Conservation (phyloP, 768 basidiomycete genomes). For the Kwoniella heveanensis region DNA sequence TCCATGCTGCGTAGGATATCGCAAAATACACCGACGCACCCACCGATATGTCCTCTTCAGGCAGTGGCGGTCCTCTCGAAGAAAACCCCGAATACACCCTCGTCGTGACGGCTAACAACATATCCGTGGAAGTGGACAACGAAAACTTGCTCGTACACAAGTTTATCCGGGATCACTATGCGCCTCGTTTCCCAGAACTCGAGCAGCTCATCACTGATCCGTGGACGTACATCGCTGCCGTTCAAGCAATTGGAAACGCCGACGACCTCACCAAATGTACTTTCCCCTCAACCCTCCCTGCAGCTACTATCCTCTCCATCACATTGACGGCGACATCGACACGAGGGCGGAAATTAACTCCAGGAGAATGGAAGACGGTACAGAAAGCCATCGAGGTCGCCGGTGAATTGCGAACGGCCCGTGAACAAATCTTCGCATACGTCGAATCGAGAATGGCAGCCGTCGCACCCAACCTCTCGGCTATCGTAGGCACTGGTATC, state of each 20-base stretch:
- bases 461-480: constrained; percentile 95
- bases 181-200: constrained; percentile 90
- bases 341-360: constrained; percentile 70
- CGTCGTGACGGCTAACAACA: constrained; percentile 96
- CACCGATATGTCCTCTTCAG: constrained; percentile 73
- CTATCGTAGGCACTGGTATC: constrained; percentile 97
- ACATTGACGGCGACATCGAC: constrained; percentile 93
- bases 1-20: constrained; percentile 68
- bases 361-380: constrained; percentile 76
- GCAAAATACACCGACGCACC: constrained; percentile 80
- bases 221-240: constrained; percentile 86
- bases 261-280: constrained; percentile 87
- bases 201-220: constrained; percentile 93
- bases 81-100: constrained; percentile 93
- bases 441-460: constrained; percentile 99
- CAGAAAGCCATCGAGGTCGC: constrained; percentile 85
- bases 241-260: constrained; percentile 81
- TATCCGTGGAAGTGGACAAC: constrained; percentile 97
- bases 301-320: constrained; percentile 93
- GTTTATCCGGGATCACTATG: constrained; percentile 98
- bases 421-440: constrained; percentile 97
- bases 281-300: constrained; percentile 74
- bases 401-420: constrained; percentile 80
- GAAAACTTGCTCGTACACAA: constrained; percentile 97
- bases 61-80: constrained; percentile 66